These are phyloP conservation scores for Aspergillus ustus DNA, from an alignment of 2,329 filamentous ascomycete species.

Conservation along the genomic window DNA sequence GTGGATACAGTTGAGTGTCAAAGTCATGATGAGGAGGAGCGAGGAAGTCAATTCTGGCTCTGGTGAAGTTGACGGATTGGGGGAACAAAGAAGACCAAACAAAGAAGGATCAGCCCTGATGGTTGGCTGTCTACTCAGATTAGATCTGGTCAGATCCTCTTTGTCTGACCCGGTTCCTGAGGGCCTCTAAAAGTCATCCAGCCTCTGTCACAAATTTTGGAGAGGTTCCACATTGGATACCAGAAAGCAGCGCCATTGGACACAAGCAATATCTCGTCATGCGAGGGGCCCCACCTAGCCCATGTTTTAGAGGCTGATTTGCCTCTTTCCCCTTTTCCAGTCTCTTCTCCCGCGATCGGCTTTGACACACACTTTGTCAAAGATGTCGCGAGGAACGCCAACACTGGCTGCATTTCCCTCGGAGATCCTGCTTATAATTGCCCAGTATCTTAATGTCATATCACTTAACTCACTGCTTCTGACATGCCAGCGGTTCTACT, in stretches of 20 bases:
- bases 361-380: too few relatives aligned
- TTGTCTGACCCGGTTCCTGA: neutral
- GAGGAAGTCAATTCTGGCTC: neutral
- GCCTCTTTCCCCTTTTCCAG: neutral
- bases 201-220: neutral
- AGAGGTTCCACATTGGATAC: neutral
- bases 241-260: neutral
- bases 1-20: neutral
- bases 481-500: neutral
- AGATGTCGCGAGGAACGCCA: neutral
- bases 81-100: neutral
- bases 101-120: neutral
- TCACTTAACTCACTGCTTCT: neutral
- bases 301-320: neutral
- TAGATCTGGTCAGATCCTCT: neutral
- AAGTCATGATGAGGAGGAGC: neutral
- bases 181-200: neutral
- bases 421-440: conserved; percentile 8
- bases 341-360: neutral
- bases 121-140: neutral
- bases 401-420: neutral
- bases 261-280: neutral
- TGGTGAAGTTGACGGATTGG: too few relatives aligned
- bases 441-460: neutral
- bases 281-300: too few relatives aligned